phyloP scores from a whole-genome alignment of 1,284 basidiomycete species.

The Austroboletus novae-zelandiae region DNA sequence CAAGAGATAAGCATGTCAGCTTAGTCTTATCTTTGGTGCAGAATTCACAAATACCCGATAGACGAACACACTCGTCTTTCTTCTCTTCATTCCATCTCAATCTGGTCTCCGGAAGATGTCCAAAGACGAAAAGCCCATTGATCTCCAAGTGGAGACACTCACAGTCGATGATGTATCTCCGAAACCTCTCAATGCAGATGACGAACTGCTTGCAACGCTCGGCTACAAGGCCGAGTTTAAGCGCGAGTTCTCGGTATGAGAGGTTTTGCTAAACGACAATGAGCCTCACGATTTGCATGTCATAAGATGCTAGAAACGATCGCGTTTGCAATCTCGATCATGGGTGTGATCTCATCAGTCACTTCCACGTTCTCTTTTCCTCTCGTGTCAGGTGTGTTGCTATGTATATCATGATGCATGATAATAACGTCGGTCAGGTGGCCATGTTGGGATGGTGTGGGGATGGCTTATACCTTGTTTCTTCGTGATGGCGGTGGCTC shows the following conservation, averaged over 20 bases:
- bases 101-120: slow-evolving; percentile 12
- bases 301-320: slow-evolving; percentile 59
- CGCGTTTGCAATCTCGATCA: slow-evolving; percentile 71
- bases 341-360: slow-evolving; percentile 71
- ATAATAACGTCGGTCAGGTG: slow-evolving; percentile 39
- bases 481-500: slow-evolving; percentile 65
- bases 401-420: background rate
- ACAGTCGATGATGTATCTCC: slow-evolving; percentile 12
- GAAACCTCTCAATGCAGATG: slow-evolving; percentile 44
- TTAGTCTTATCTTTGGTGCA: slow-evolving; percentile 14
- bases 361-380: slow-evolving; percentile 66
- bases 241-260: slow-evolving; percentile 69
- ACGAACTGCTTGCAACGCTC: slow-evolving; percentile 57
- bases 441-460: slow-evolving; percentile 75
- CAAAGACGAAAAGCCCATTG: slow-evolving; percentile 14
- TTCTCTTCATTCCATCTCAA: background rate
- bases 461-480: slow-evolving; percentile 74
- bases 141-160: slow-evolving; percentile 10
- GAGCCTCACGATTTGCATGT: background rate
- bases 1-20: slow-evolving; percentile 10
- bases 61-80: background rate
- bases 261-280: background rate
- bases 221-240: slow-evolving; percentile 77
- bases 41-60: background rate
- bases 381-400: slow-evolving; percentile 50